These are phyloP conservation scores for Plectosphaerella cucumerina DNA, from an alignment of 2,329 filamentous ascomycete species.

Conservation along the genomic window DNA sequence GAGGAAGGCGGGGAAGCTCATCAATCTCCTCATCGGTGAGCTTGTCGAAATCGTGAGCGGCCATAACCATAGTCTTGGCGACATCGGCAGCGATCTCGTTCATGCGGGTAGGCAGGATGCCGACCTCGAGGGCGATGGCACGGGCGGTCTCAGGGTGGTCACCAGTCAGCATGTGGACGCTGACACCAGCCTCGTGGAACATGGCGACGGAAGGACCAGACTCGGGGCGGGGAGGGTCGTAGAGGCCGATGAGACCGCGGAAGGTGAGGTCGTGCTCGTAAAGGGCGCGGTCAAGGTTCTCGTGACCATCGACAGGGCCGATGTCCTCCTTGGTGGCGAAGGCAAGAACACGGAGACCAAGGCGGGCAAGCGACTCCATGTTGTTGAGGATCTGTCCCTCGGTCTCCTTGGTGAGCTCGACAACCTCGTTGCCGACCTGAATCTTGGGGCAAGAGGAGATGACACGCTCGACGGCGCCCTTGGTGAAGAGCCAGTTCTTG, in stretches of 20 bases:
- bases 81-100: conserved; percentile 48
- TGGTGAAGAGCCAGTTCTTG: conserved; percentile 52
- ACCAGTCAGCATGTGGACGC: conserved; percentile 67
- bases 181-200: conserved; percentile 59
- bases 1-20: conserved; percentile 52
- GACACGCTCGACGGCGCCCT: conserved; percentile 67
- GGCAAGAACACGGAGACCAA: conserved; percentile 66
- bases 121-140: conserved; percentile 60
- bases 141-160: conserved; percentile 63
- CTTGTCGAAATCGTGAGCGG: conserved; percentile 62
- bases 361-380: conserved; percentile 63
- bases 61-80: conserved; percentile 60
- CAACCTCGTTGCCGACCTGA: conserved; percentile 35
- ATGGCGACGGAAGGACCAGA: conserved; percentile 54
- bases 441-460: conserved; percentile 57
- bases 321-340: conserved; percentile 51
- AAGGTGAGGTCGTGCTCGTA: conserved; percentile 61
- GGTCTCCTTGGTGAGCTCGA: conserved; percentile 47
- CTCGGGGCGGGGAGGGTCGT: conserved; percentile 67
- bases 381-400: conserved; percentile 57
- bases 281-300: conserved; percentile 45
- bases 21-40: conserved; percentile 61
- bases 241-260: conserved; percentile 67
- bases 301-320: conserved; percentile 23
- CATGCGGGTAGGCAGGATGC: conserved; percentile 53